Percentiles rank a stretch among this genome's conserved stretches.
phyloP scores from a whole-genome alignment of 257 asterid species.

The Mitragyna speciosa region DNA sequence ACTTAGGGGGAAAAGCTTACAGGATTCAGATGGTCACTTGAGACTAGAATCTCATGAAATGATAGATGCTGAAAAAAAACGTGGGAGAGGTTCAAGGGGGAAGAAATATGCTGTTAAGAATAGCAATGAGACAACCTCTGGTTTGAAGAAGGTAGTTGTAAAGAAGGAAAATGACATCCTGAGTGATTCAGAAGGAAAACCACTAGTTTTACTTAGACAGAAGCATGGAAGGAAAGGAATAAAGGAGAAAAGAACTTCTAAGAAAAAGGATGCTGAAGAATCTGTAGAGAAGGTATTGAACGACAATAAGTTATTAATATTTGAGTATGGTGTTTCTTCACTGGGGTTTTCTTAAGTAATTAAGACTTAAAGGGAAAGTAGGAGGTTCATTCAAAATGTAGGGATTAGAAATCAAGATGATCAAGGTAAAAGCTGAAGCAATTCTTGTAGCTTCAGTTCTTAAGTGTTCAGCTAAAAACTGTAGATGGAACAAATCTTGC shows the following conservation, averaged over 20 bases:
- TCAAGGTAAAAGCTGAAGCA: not conserved
- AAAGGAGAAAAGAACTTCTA: not conserved
- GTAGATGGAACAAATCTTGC: not conserved
- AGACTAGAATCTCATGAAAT: constrained; percentile 11
- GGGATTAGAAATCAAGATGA: not conserved
- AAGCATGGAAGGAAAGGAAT: constrained; percentile 16
- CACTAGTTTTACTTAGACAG: constrained; percentile 15
- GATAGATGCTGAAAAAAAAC: constrained; percentile 12
- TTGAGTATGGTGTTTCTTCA: not conserved
- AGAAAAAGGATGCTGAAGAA: constrained; percentile 11
- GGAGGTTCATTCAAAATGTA: not conserved
- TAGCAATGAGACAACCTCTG: constrained; percentile 14
- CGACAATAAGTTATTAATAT: not conserved
- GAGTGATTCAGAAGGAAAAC: constrained; percentile 17
- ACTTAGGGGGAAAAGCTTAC: constrained; percentile 22
- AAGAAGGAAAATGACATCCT: constrained; percentile 31
- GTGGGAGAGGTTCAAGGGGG: constrained; percentile 14
- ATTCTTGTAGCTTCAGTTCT: not conserved
- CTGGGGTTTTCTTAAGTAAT: not conserved
- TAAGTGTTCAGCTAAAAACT: not conserved
- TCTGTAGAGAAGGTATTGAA: constrained; percentile 18
- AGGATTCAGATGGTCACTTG: constrained; percentile 1
- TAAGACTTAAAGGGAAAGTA: no score
- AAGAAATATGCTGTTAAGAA: constrained; percentile 3
- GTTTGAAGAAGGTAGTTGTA: constrained; percentile 9